Evolutionary conservation across 1,284 basidiomycete genomes (phyloP), one percentile per base, ranked within the genome.

Genomic region (Ceratobasidium papillatum): DNA sequence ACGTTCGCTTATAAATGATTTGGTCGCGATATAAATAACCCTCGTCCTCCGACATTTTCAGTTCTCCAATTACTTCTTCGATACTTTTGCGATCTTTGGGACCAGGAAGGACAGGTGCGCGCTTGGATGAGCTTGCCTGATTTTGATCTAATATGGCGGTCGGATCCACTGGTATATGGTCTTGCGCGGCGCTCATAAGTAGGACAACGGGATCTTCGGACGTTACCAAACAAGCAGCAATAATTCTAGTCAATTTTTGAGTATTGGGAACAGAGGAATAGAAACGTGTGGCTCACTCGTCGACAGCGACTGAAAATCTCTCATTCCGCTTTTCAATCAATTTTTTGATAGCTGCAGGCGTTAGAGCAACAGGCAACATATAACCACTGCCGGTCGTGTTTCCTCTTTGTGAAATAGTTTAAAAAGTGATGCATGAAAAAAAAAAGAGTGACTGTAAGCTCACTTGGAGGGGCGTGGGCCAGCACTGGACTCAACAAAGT

Each of bases 261-360:
- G 32, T 12, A 36, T 25, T 30, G 25, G 25, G 2, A 43, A 1
- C 17, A 36, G 19, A 36, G 47, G 41, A 32, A 52, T 56, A 32
- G n/a, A 38, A 17, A 63, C 3, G 47, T 2, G 41, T 41, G 2
- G 79, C 86, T 47, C 79, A 93, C 90, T 94, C 92, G 66, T 92
- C 84, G 3, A 94, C 87, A n/a, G 94, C 92, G 61, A 85, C 80
- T 9, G 82, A 81, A 80, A 94, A 95, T 59, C 86, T 84, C 49
- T 86, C 82, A 77, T 95, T 94, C 56, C 94, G 85, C 76, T 87
- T 87, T 78, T 93, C 89, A 56, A 95, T 86, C 8, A 95, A 83
- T 75, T 89, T 91, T 78, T 91, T 91, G 27, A 89, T 85, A 25
- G 87, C 87, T 4, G 84, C 83, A 12, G 89, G 87, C 0, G 87